Evolutionary conservation across 257 asterid species (phyloP), one percentile per base, ranked within the genome.

Genomic region (Ocimum tenuiflorum): DNA sequence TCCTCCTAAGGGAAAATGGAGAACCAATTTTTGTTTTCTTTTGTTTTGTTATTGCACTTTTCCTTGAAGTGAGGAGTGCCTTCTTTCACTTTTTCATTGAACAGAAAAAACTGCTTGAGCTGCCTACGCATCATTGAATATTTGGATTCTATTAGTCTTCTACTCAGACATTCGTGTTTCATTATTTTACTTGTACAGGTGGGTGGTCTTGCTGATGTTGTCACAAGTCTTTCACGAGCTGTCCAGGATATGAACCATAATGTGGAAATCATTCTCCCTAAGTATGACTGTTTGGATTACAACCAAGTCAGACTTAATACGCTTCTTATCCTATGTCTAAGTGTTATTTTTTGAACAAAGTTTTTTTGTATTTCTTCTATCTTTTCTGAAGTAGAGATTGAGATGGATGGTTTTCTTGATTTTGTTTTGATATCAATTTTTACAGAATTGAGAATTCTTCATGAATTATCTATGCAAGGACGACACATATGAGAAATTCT

Each of bases 141-240:
- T 15, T 79, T 38, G 46, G 48, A 35, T 59, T 35, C n/a, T n/a
- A n/a, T n/a, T n/a, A n/a, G n/a, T 4, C 42, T 46, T 57, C 66
- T 41, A 20, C 67, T 71, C 20, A 51, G 11, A 11, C 22, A 45
- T 20, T 55, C 18, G 47, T 53, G 51, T 31, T 31, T 31, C 36
- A 3, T 46, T 45, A 22, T 73, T 61, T 56, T 29, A 17, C 64
- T 74, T 48, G 72, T 75, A 82, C 92, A 94, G 99, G 97, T 94
- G 66, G 99, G 99, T 56, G 99, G 97, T 60, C 96, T 94, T 60
- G 97, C 97, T 73, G 97, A 90, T 79, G 97, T 94, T 69, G 99
- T 94, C 68, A 94, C 99, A 54, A 86, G 99, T 81, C 96, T 94
- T 83, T 90, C 99, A 52, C 91, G 96, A 70, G 97, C 99, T 29